A percentile compares a stretch with the other conserved stretches of the same genome.
Conservation (phyloP, 768 basidiomycete species). For the Vararia minispora region DNA sequence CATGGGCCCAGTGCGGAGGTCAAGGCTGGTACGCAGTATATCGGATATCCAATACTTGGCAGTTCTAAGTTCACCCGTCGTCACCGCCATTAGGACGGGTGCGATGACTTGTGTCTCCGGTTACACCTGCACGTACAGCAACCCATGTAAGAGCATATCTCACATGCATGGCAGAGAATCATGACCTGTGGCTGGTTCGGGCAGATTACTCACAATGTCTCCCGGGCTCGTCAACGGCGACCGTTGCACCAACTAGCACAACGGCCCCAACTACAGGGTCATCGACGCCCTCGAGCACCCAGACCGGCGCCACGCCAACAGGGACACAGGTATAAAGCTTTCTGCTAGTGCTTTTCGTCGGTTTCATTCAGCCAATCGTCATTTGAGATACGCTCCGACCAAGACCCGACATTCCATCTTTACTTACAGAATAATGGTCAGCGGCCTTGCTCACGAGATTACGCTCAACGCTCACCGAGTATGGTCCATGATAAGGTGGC, state of each 20-base stretch:
- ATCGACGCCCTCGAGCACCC: slow-evolving; percentile 18
- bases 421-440: slow-evolving; percentile 41
- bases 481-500: slow-evolving; percentile 24
- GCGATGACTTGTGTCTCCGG: slow-evolving; percentile 32
- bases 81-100: slow-evolving; percentile 24
- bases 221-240: slow-evolving; percentile 22
- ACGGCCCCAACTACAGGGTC: slow-evolving; percentile 18
- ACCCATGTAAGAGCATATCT: slow-evolving; percentile 22
- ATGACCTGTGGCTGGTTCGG: too few species aligned
- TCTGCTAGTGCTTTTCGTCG: too few species aligned
- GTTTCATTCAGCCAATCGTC: too few species aligned
- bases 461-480: not conserved
- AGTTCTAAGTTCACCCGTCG: not conserved
- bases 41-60: slow-evolving; percentile 14
- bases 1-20: slow-evolving; percentile 35
- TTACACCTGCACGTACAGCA: slow-evolving; percentile 30
- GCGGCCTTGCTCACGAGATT: slow-evolving; percentile 5
- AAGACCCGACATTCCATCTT: slow-evolving; percentile 43
- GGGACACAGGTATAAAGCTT: too few species aligned
- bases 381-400: slow-evolving; percentile 42
- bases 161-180: not conserved
- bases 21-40: slow-evolving; percentile 25
- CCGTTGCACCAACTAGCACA: slow-evolving; percentile 19
- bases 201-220: slow-evolving; percentile 46
- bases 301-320: slow-evolving; percentile 18